These are phyloP conservation scores for Candida sithepensis DNA, from an alignment of 805 yeast species.

Conservation along the genomic window DNA sequence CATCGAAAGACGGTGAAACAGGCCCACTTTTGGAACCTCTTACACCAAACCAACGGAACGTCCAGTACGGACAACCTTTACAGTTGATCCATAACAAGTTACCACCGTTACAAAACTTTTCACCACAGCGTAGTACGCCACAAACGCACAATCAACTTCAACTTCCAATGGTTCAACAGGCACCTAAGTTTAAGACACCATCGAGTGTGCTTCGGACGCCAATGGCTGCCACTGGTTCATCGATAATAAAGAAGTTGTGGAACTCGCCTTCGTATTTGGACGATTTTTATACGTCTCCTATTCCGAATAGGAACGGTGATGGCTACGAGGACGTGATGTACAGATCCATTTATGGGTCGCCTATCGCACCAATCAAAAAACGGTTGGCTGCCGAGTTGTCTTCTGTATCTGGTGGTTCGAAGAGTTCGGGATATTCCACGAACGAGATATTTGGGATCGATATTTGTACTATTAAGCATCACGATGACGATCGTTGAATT, in stretches of 20 bases:
- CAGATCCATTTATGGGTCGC: conserved; percentile 34
- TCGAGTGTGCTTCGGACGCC: conserved; percentile 21
- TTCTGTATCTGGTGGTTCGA: conserved; percentile 6
- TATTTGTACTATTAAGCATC: conserved; percentile 36
- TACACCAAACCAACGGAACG: conserved; percentile 41
- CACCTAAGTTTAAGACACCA: conserved; percentile 28
- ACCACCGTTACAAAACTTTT: background rate
- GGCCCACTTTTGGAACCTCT: conserved; percentile 66
- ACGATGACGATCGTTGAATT: conserved; percentile 22
- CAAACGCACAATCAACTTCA: conserved; percentile 1
- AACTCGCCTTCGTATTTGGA: conserved; percentile 64
- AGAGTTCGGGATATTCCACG: conserved; percentile 28
- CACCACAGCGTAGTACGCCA: background rate
- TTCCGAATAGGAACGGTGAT: conserved; percentile 14
- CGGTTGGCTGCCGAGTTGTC: conserved; percentile 10
- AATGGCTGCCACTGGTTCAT: conserved; percentile 18
- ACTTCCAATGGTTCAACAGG: conserved; percentile 2
- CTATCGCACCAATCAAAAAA: conserved; percentile 24
- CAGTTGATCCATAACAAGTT: conserved; percentile 16
- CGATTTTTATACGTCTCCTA: conserved; percentile 60
- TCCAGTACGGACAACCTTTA: conserved; percentile 6
- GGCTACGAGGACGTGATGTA: conserved; percentile 28
- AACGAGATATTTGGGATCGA: conserved; percentile 59
- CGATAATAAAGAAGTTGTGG: conserved; percentile 53
- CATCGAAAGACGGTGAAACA: conserved; percentile 52